Evolutionary conservation across 2,329 filamentous ascomycete species (phyloP).

Genomic region (Fonsecaea pugnacius): DNA sequence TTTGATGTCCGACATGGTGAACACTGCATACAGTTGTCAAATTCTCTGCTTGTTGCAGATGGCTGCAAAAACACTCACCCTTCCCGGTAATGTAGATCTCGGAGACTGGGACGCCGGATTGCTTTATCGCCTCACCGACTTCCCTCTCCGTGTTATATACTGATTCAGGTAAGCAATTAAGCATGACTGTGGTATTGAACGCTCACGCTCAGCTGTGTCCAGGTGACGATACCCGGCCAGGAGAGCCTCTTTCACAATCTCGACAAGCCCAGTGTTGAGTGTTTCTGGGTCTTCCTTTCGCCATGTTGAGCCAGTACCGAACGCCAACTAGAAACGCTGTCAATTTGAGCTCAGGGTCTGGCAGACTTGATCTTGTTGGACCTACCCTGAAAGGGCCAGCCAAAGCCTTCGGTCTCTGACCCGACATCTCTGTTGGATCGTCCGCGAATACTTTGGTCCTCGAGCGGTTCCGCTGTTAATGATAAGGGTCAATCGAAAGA

Average conservation of each 20-base stretch:
- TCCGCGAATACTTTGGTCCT: background rate
- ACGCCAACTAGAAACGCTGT: constrained; percentile 6
- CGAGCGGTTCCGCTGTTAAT: background rate
- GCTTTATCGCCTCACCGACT: constrained; percentile 63
- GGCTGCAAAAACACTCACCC: constrained; percentile 45
- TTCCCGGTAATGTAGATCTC: constrained; percentile 71
- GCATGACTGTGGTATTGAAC: no score
- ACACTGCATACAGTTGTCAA: constrained; percentile 50
- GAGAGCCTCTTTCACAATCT: constrained; percentile 16
- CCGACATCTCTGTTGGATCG: background rate
- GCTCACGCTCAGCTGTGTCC: constrained; percentile 15
- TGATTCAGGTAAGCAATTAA: background rate
- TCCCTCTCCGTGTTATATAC: constrained; percentile 65
- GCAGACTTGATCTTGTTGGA: background rate
- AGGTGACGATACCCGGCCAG: constrained; percentile 15
- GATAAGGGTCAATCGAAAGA: background rate
- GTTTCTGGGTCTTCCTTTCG: constrained; percentile 7
- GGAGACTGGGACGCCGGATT: constrained; percentile 64
- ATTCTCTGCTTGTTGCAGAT: background rate
- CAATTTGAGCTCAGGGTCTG: background rate
- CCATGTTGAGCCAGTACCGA: constrained; percentile 19
- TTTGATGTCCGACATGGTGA: constrained; percentile 55
- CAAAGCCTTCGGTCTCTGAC: constrained; percentile 1
- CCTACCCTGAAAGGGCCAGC: constrained; percentile 6
- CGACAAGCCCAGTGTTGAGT: constrained; percentile 8